Percentiles rank a stretch among this genome's conserved stretches.
Conservation (phyloP, 1,284 basidiomycete species). For the Ganoderma meredithae region DNA sequence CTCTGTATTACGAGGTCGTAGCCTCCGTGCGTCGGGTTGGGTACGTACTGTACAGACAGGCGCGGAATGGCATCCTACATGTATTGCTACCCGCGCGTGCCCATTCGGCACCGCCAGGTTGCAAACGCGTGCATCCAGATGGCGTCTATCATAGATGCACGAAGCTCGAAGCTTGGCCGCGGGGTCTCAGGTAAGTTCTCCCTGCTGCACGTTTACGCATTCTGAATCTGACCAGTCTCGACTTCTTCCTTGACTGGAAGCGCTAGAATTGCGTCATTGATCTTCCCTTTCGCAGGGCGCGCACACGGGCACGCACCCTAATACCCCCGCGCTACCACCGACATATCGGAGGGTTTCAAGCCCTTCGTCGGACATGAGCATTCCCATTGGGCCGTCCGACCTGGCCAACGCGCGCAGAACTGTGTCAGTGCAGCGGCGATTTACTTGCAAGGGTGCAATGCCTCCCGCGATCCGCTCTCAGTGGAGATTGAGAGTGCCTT, state of each 20-base stretch:
- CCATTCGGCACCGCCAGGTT: not conserved
- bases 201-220: not conserved
- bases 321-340: not conserved
- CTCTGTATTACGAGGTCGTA: not conserved
- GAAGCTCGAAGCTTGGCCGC: not conserved
- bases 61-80: not conserved
- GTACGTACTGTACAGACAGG: not conserved
- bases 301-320: not conserved
- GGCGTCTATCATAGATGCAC: not conserved
- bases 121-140: not conserved
- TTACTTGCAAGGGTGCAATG: not conserved
- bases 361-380: not conserved
- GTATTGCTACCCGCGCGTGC: conserved; percentile 5
- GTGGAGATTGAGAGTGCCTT: not conserved
- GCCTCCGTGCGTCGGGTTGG: not conserved
- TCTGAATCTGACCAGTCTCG: not conserved
- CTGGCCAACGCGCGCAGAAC: not conserved
- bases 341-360: not conserved
- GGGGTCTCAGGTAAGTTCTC: not conserved
- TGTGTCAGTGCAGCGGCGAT: not conserved
- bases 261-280: not conserved
- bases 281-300: not conserved
- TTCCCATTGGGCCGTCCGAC: not conserved
- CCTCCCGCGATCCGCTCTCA: conserved; percentile 9
- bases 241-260: not conserved